Conservation (phyloP, 768 basidiomycete genomes). For the Mycena galopus region DNA sequence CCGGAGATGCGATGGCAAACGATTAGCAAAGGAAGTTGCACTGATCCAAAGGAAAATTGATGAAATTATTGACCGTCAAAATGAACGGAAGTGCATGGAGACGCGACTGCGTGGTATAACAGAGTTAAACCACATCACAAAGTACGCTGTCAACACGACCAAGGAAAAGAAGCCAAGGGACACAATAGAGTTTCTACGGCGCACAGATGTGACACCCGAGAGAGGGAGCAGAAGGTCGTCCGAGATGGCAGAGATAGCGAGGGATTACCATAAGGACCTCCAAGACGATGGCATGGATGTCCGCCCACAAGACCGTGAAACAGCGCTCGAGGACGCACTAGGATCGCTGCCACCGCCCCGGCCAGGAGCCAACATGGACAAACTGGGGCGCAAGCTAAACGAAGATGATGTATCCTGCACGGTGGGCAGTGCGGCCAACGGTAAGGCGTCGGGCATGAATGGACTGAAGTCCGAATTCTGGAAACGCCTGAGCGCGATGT, state of each 20-base stretch:
- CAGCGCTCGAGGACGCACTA: not conserved
- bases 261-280: constrained; percentile 23
- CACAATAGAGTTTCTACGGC: not conserved
- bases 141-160: not conserved
- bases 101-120: not conserved
- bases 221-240: not conserved
- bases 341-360: not conserved
- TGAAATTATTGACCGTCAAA: not conserved
- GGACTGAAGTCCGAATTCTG: constrained; percentile 16
- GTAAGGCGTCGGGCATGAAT: constrained; percentile 10
- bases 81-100: not conserved
- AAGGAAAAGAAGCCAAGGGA: constrained; percentile 9
- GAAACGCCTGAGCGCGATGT: not conserved
- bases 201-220: constrained; percentile 3
- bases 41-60: not conserved
- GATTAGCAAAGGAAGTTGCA: not conserved
- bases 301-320: not conserved
- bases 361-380: not conserved
- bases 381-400: not conserved
- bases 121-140: constrained; percentile 12
- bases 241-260: constrained; percentile 23
- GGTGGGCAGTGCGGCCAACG: not conserved
- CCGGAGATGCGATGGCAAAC: not conserved
- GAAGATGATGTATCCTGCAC: not conserved
- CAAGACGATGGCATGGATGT: not conserved